Conservation (phyloP, 805 yeast genomes). For the Yamadazyma ubonensis region DNA sequence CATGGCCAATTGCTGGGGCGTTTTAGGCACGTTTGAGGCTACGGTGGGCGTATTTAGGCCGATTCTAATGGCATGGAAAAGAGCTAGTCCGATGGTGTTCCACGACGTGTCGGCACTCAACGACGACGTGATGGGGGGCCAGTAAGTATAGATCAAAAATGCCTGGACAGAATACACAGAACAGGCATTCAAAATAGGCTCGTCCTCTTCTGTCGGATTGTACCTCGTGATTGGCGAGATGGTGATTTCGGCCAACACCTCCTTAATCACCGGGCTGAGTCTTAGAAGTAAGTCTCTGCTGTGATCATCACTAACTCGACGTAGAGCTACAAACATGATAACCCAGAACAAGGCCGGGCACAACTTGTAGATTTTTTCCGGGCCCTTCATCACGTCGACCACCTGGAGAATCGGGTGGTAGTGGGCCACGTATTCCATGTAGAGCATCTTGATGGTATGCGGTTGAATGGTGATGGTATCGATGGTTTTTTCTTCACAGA, state of each 20-base stretch:
- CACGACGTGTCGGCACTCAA: conserved; percentile 94
- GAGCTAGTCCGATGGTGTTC: conserved; percentile 91
- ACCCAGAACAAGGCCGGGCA: conserved; percentile 96
- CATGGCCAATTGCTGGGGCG: conserved; percentile 44
- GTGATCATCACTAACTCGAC: conserved; percentile 51
- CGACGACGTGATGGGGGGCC: conserved; percentile 97
- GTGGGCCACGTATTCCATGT: conserved; percentile 63
- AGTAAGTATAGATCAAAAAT: conserved; percentile 77
- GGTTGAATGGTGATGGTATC: conserved; percentile 66
- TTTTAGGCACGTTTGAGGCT: conserved; percentile 26
- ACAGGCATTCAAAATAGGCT: conserved; percentile 81
- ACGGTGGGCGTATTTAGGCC: conserved; percentile 71
- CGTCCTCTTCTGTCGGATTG: conserved; percentile 73
- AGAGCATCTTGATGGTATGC: conserved; percentile 61
- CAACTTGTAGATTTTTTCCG: conserved; percentile 71
- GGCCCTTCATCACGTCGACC: conserved; percentile 77
- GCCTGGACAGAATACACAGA: conserved; percentile 95
- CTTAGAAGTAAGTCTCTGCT: conserved; percentile 49
- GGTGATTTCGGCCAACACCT: conserved; percentile 80
- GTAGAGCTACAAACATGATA: conserved; percentile 76
- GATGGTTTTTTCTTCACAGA: conserved; percentile 65
- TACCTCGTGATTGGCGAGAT: conserved; percentile 88
- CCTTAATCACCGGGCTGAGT: conserved; percentile 68
- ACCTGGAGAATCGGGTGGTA: conserved; percentile 89
- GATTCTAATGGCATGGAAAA: conserved; percentile 87